Conservation (phyloP, 306 rosid species). For the Cercis canadensis region DNA sequence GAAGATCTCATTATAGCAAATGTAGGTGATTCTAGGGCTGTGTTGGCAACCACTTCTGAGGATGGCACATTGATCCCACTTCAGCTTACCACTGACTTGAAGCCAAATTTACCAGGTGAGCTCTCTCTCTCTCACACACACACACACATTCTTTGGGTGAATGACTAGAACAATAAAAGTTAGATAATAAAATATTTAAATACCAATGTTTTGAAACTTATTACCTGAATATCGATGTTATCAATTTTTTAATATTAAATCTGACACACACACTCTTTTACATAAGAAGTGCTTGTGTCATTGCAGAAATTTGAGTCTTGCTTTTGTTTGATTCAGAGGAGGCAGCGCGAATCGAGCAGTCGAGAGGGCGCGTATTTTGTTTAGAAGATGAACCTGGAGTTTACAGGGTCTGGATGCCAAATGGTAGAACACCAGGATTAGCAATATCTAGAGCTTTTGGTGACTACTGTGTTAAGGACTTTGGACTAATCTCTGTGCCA, state of each 20-base stretch:
- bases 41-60: conserved; percentile 62
- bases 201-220: no score
- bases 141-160: neutral
- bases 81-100: conserved; percentile 74
- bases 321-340: conserved; percentile 54
- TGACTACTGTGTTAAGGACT: conserved; percentile 69
- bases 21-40: conserved; percentile 80
- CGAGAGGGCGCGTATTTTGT: conserved; percentile 63
- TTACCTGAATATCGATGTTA: neutral
- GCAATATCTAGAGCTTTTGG: conserved; percentile 83
- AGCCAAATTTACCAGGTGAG: conserved; percentile 72
- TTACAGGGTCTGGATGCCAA: conserved; percentile 76
- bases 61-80: conserved; percentile 59
- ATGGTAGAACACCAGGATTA: conserved; percentile 63
- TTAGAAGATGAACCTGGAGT: conserved; percentile 76
- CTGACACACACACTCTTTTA: no score
- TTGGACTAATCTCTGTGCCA: conserved; percentile 74
- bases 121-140: conserved; percentile 4
- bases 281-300: neutral
- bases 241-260: no score
- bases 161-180: no score
- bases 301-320: neutral
- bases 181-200: no score
- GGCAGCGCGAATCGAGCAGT: conserved; percentile 64
- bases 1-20: conserved; percentile 67